Percentiles rank a stretch among this genome's conserved stretches.
Evolutionary conservation across 768 basidiomycete species (phyloP).

Genomic region (Russula sp.): DNA sequence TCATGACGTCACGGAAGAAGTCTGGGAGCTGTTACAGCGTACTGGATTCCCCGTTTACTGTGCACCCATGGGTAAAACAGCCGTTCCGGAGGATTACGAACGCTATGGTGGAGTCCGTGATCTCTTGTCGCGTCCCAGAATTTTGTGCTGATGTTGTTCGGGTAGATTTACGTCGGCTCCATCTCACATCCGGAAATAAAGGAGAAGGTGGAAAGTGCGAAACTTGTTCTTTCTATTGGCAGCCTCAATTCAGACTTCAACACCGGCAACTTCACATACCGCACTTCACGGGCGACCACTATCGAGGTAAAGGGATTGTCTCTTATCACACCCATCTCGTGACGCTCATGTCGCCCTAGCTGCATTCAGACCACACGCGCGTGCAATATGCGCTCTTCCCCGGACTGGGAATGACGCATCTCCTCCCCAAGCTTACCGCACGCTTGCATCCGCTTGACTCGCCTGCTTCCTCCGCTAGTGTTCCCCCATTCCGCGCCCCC

Average conservation of each 20-base stretch:
- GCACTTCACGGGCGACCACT: slow-evolving; percentile 50
- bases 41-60: slow-evolving; percentile 72
- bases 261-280: slow-evolving; percentile 81
- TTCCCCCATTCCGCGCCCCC: slow-evolving; percentile 35
- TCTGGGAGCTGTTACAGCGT: slow-evolving; percentile 52
- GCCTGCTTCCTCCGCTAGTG: slow-evolving; percentile 38
- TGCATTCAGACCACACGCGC: slow-evolving; percentile 69
- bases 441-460: slow-evolving; percentile 41
- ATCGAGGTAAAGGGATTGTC: slow-evolving; percentile 47
- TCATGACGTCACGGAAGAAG: slow-evolving; percentile 58
- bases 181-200: slow-evolving; percentile 61
- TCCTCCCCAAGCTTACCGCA: slow-evolving; percentile 66
- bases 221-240: slow-evolving; percentile 71
- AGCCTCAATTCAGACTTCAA: slow-evolving; percentile 76
- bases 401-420: slow-evolving; percentile 66
- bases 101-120: slow-evolving; percentile 73
- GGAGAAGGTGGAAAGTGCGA: slow-evolving; percentile 66
- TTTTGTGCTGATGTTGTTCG: slow-evolving; percentile 1
- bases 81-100: slow-evolving; percentile 60
- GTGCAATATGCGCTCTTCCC: slow-evolving; percentile 60
- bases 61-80: slow-evolving; percentile 78
- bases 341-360: slow-evolving; percentile 34
- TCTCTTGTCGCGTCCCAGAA: not conserved
- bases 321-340: not conserved
- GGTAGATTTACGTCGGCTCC: slow-evolving; percentile 69